phyloP scores from a whole-genome alignment of 1,284 basidiomycete genomes.

The Sanghuangporus sanghuang region DNA sequence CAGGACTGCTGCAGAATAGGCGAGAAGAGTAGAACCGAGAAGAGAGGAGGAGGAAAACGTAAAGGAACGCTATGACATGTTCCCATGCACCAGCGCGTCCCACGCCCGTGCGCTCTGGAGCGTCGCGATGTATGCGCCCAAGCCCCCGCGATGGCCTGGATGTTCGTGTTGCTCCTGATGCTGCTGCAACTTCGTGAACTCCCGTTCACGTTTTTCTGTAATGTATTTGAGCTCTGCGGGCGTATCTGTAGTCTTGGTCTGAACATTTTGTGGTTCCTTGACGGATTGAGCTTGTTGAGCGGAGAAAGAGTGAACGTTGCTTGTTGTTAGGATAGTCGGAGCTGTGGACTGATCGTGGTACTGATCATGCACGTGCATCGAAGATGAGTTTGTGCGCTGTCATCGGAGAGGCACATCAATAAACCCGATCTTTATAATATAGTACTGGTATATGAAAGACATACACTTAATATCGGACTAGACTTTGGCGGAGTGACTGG shows the following conservation, averaged over 20 bases:
- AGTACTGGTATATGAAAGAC: background rate
- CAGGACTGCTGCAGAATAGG: background rate
- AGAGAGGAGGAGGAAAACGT: background rate
- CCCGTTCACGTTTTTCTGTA: background rate
- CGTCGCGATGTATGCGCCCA: conserved; percentile 39
- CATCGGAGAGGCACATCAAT: background rate
- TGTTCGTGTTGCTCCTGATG: background rate
- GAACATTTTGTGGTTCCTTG: background rate
- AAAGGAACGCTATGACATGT: conserved; percentile 13
- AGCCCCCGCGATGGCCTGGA: conserved; percentile 6
- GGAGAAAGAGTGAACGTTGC: conserved; percentile 10
- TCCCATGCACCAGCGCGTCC: conserved; percentile 42
- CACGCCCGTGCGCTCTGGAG: conserved; percentile 45
- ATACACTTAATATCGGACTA: background rate
- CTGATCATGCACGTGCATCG: background rate
- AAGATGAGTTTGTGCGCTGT: background rate
- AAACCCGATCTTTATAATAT: background rate
- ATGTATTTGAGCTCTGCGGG: background rate
- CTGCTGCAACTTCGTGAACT: background rate
- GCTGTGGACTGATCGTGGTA: background rate
- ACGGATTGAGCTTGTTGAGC: conserved; percentile 1
- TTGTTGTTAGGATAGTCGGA: conserved; percentile 14
- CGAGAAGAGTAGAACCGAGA: background rate
- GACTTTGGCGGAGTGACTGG: background rate
- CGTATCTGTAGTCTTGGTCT: background rate